phyloP scores from a whole-genome alignment of 441 rosid genomes.

The Croton setiger region DNA sequence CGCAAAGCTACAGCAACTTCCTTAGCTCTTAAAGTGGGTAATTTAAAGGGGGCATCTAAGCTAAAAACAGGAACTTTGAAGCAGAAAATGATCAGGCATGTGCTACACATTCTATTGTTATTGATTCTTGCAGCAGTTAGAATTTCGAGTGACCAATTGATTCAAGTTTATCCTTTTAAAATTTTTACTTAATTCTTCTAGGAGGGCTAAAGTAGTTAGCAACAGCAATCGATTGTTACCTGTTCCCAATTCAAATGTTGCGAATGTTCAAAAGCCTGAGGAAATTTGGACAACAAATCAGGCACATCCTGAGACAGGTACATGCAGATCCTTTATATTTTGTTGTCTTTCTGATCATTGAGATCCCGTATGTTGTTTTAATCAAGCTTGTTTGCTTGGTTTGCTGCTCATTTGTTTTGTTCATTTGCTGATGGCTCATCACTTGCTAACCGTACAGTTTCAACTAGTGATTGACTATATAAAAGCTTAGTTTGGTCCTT shows the following conservation, averaged over 20 bases:
- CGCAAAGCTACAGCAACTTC: conserved; percentile 57
- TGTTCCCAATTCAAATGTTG: conserved; percentile 23
- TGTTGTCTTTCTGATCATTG: conserved; percentile 1
- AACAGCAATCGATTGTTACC: conserved; percentile 34
- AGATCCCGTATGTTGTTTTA: background rate
- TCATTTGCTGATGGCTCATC: background rate
- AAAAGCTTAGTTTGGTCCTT: background rate
- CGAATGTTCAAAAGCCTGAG: conserved; percentile 34
- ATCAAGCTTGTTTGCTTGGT: background rate
- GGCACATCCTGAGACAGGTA: conserved; percentile 44
- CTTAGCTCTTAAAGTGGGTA: conserved; percentile 61
- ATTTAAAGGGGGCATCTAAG: conserved; percentile 49
- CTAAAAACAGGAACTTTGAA: conserved; percentile 53
- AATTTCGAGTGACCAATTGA: conserved; percentile 3
- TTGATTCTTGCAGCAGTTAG: conserved; percentile 7
- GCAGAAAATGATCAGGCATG: conserved; percentile 69
- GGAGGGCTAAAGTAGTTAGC: conserved; percentile 65
- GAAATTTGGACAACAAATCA: conserved; percentile 36
- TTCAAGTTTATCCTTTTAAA: conserved; percentile 7
- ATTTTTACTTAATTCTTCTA: conserved; percentile 25
- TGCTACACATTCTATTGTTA: conserved; percentile 8
- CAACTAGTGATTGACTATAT: no score
- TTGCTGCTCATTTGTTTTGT: background rate
- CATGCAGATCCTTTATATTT: conserved; percentile 9
- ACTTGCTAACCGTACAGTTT: background rate